Evolutionary conservation across 371 early-diverging fungal species (phyloP).

Genomic region (Nosema muscidifuracis): DNA sequence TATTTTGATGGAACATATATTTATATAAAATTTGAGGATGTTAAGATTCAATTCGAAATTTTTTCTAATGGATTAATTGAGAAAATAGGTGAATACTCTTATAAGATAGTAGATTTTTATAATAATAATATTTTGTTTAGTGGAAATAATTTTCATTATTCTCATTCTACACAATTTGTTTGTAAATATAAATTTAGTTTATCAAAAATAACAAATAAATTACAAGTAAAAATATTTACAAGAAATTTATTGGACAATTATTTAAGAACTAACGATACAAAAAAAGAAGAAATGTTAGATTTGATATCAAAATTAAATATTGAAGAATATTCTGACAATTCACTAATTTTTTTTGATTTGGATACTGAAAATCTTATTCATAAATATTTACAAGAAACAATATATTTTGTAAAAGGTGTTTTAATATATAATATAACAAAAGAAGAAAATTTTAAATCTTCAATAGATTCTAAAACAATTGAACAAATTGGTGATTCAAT

Average conservation of each 20-base stretch:
- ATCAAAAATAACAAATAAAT: background rate
- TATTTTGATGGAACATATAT: slow-evolving; percentile 29
- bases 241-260: background rate
- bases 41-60: background rate
- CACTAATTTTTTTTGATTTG: too few relatives aligned
- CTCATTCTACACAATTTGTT: background rate
- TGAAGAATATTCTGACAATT: too few relatives aligned
- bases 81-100: background rate
- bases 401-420: background rate
- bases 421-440: background rate
- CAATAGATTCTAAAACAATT: too few relatives aligned
- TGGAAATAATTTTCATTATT: background rate
- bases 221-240: background rate
- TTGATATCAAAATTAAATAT: too few relatives aligned
- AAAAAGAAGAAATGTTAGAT: background rate
- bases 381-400: background rate
- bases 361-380: background rate
- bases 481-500: background rate
- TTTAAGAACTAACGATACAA: background rate
- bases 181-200: background rate
- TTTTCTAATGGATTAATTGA: background rate
- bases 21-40: background rate
- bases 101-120: background rate
- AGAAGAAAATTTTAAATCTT: too few relatives aligned
- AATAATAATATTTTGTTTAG: too few relatives aligned